Evolutionary conservation across 306 rosid species (phyloP), one percentile per base, ranked within the genome.

Genomic region (Hippophae gyantsensis): DNA sequence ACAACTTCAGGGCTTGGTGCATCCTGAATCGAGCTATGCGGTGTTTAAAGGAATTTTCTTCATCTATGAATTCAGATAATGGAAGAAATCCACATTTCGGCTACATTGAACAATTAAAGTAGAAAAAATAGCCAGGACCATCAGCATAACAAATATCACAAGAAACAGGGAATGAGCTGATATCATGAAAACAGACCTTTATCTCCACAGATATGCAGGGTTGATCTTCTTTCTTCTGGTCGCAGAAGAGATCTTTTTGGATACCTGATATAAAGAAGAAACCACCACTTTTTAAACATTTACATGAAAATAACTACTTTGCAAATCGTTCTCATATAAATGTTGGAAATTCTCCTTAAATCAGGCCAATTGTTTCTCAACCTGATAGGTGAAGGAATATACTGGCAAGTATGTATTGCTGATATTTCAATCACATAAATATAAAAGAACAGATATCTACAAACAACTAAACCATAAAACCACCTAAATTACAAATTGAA

Each of bases 11-110:
- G 69, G 82, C 74, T 74, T 93, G 99, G 78, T 93, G 99, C 99
- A 93, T 88, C 86, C 72, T 76, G 70, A 84, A 88, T 68, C 97
- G 95, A 63, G 90, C 68, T 64, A 84, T 72, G 55, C 65, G 71
- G 77, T 52, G 82, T 75, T 93, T 93, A 48, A 84, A 55, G 42
- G 81, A 74, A 69, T 86, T 86, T 71, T 27, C 78, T 72, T 93
- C 90, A 12, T 77, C 74, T 72, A 93, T 82, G 69, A 80, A 86
- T 65, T 75, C 83, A 70, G 99, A 84, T 65, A 64, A 55, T n/a
- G 99, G 95, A 63, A 89, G 82, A 68, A 88, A 88, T 73, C 99
- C 99, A 32, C 99, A 88, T 74, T 88, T 93, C 59, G 99, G 94
- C 97, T 93, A 66, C 58, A 61, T 72, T 76, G 66, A 45, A 57